Base-by-base conservation (phyloP, 257 asterid species). In the Primulina eburnea region DNA sequence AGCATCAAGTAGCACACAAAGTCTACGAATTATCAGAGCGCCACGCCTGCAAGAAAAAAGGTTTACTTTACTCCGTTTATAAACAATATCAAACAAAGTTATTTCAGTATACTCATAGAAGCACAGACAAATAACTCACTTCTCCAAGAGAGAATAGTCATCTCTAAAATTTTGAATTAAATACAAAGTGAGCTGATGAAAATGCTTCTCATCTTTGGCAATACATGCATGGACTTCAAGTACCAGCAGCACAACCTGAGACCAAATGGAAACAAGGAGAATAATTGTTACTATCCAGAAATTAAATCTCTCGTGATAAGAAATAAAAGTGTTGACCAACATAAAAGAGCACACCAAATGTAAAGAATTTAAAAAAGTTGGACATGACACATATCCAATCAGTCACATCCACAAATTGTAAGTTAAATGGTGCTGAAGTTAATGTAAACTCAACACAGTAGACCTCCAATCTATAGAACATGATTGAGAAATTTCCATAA, bases 201-300 rank as follows among this genome's bases (percentile, higher is more conserved):
- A 95, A 81, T 95, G 95, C 61, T 73, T 77, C 68, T 83, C 93
- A 53, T 95, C 99, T 82, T 83, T 75, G 71, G 99, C 99, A 70
- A 95, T 95, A 84, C 97, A 82, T 50, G 99, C 99, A 80, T 95
- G 99, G 78, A 95, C 97, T 77, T 95, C 92, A 73, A 95, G 97
- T 73, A 84, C 98, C 88, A 92, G 79, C 73, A 95, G 97, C 71
- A 92, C 99, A 30, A 95, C 99, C 99, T 95, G 82, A n/a, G 71
- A 60, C 14, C 33, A 70, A 62, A 74, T 34, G 40, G 24, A 20
- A 30, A 43, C 18, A 10, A 65, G 68, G 4, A 70, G 55, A 58
- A 43, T 28, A 38, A 35, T 73, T 71, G 60, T 37, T 68, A 53
- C 34, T 10, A 60, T 14, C 26, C 62, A 68, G 32, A 26, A 69